These are phyloP conservation scores for Ceratocystis albifundus DNA, from an alignment of 2,329 filamentous ascomycete species.

Conservation along the genomic window DNA sequence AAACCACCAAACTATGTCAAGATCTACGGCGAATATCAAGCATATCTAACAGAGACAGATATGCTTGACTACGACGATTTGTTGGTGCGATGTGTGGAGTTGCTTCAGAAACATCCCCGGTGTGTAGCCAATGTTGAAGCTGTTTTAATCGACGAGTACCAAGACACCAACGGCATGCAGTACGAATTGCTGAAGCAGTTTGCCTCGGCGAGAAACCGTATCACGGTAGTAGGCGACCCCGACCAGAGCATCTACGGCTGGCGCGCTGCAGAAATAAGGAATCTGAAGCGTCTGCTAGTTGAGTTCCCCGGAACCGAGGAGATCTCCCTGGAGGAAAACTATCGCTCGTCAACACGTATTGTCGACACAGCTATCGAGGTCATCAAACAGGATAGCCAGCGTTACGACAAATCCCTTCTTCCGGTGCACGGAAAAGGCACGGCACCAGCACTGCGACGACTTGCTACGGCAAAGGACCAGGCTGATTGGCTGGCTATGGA, in stretches of 20 bases:
- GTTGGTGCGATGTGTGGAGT: slow-evolving; percentile 67
- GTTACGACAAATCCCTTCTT: slow-evolving; percentile 68
- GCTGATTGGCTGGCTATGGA: slow-evolving; percentile 83
- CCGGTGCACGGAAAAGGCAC: slow-evolving; percentile 72
- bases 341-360: slow-evolving; percentile 80
- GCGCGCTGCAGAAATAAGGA: slow-evolving; percentile 83
- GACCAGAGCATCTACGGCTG: slow-evolving; percentile 98
- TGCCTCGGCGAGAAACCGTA: slow-evolving; percentile 57
- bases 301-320: slow-evolving; percentile 70
- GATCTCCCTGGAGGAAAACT: slow-evolving; percentile 84
- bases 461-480: slow-evolving; percentile 60
- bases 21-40: slow-evolving; percentile 66
- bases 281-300: slow-evolving; percentile 64
- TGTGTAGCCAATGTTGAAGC: slow-evolving; percentile 85
- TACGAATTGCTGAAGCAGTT: slow-evolving; percentile 89
- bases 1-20: slow-evolving; percentile 50
- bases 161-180: slow-evolving; percentile 91
- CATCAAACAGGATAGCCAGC: slow-evolving; percentile 75
- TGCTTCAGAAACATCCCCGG: slow-evolving; percentile 59
- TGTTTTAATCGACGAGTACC: slow-evolving; percentile 92
- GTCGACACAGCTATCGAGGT: slow-evolving; percentile 67
- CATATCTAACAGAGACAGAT: slow-evolving; percentile 61
- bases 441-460: slow-evolving; percentile 64
- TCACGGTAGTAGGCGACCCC: slow-evolving; percentile 91
- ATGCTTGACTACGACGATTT: slow-evolving; percentile 92